Evolutionary conservation across 2,329 filamentous ascomycete genomes (phyloP).

Genomic region (Calonectria ilicicola): DNA sequence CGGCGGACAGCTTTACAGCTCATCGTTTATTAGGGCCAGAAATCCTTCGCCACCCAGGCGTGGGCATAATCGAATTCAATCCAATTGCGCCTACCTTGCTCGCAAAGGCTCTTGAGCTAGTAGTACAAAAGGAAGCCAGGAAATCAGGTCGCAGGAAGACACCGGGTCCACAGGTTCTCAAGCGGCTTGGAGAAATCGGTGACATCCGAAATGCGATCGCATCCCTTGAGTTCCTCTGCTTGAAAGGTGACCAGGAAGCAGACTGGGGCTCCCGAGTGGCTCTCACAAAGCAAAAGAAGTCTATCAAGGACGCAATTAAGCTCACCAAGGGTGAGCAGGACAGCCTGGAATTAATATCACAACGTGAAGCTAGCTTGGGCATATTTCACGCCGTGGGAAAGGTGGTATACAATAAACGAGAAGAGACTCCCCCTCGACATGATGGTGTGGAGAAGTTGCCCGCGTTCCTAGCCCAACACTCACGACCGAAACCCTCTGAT

Average conservation of each 20-base stretch:
- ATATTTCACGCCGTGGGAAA: constrained; percentile 98
- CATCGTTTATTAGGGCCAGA: constrained; percentile 90
- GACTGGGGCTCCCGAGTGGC: constrained; percentile 82
- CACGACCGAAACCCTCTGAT: constrained; percentile 72
- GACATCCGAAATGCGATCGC: constrained; percentile 95
- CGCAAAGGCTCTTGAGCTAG: constrained; percentile 82
- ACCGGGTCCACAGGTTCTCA: constrained; percentile 83
- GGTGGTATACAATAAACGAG: constrained; percentile 95
- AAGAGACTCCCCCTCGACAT: constrained; percentile 60
- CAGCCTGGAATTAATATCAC: constrained; percentile 83
- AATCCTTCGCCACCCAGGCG: constrained; percentile 83
- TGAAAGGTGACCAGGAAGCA: constrained; percentile 80
- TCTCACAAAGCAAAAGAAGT: constrained; percentile 76
- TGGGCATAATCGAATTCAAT: constrained; percentile 91
- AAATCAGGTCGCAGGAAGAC: constrained; percentile 80
- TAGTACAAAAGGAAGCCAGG: constrained; percentile 87
- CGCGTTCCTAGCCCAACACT: constrained; percentile 65
- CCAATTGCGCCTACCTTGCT: constrained; percentile 88
- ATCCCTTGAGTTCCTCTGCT: constrained; percentile 90
- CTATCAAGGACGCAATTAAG: constrained; percentile 64
- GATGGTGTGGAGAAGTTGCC: constrained; percentile 68
- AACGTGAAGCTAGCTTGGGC: constrained; percentile 88
- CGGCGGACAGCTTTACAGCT: constrained; percentile 91
- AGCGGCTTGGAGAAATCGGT: constrained; percentile 84
- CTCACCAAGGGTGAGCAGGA: constrained; percentile 84